A percentile compares a stretch with the other conserved stretches of the same genome.
These are phyloP conservation scores for Discostella pseudostelligera DNA, from an alignment of 108 stramenopile genomes.

Conservation along the genomic window DNA sequence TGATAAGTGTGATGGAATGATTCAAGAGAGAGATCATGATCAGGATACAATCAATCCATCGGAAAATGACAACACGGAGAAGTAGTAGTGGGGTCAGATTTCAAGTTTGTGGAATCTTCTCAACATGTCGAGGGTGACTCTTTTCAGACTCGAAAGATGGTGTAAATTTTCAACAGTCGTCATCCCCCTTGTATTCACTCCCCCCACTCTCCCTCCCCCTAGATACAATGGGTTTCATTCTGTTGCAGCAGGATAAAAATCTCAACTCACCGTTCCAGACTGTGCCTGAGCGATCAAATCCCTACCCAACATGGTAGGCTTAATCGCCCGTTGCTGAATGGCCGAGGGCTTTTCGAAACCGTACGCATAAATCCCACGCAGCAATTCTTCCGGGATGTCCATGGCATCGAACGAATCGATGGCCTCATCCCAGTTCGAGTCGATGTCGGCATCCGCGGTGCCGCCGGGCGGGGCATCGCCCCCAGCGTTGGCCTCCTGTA, in stretches of 20 bases:
- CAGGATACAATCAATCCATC: not conserved
- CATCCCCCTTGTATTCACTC: conserved; percentile 54
- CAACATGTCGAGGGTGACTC: conserved; percentile 92
- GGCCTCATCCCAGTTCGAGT: conserved; percentile 92
- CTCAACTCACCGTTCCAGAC: conserved; percentile 97
- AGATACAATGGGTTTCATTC: not conserved
- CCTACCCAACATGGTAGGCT: conserved; percentile 92
- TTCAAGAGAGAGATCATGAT: not conserved
- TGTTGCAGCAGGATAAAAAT: not conserved
- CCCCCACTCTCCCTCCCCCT: not conserved
- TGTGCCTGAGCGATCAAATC: conserved; percentile 99
- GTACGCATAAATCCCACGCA: conserved; percentile 98
- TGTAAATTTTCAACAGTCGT: conserved; percentile 74
- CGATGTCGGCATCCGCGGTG: conserved; percentile 86
- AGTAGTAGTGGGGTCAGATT: conserved; percentile 85
- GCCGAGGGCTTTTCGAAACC: conserved; percentile 99
- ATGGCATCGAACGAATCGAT: conserved; percentile 96
- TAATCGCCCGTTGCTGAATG: conserved; percentile 99
- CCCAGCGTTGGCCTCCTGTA: conserved; percentile 34
- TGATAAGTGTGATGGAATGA: conserved; percentile 1
- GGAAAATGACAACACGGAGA: not conserved
- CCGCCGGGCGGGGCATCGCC: conserved; percentile 54
- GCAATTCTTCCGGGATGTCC: conserved; percentile 95
- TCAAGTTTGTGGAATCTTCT: conserved; percentile 68
- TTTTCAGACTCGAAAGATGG: conserved; percentile 99